phyloP scores from a whole-genome alignment of 1,284 basidiomycete genomes.

The Sphaerobolus stellatus region DNA sequence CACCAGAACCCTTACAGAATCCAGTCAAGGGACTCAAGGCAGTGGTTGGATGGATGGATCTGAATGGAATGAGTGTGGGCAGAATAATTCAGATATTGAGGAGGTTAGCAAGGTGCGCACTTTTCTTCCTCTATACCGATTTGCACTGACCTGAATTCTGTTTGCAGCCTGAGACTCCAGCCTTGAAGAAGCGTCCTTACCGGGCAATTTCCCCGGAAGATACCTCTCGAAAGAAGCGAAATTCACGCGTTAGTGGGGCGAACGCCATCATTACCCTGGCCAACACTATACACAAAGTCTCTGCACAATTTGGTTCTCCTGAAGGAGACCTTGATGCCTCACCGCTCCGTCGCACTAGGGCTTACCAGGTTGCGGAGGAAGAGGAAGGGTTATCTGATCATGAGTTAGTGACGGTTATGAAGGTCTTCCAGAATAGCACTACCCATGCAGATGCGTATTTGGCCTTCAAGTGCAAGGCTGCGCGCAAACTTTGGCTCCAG shows the following conservation, averaged over 20 bases:
- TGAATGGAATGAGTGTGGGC: too few species aligned
- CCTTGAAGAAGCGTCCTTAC: background rate
- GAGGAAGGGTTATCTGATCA: conserved; percentile 17
- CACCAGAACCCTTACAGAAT: conserved; percentile 10
- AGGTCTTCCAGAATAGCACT: conserved; percentile 23
- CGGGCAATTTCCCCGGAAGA: background rate
- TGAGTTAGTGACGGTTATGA: conserved; percentile 8
- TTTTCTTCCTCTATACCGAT: background rate
- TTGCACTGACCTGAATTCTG: background rate
- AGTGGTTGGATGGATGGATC: too few species aligned
- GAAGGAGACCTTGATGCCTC: background rate
- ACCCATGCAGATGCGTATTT: conserved; percentile 27
- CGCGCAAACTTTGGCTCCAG: background rate
- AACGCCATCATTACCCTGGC: background rate
- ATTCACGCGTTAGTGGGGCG: background rate
- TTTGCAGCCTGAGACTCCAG: background rate
- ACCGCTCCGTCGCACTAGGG: conserved; percentile 10
- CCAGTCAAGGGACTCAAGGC: too few species aligned
- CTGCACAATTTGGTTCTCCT: background rate
- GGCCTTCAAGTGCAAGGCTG: conserved; percentile 18
- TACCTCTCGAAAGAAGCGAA: background rate
- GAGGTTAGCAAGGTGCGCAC: background rate
- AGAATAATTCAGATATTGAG: background rate
- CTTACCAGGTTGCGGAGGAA: conserved; percentile 11
- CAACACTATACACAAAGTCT: background rate